phyloP scores from a whole-genome alignment of 768 basidiomycete species.

The Podaxis carcinomalis region DNA sequence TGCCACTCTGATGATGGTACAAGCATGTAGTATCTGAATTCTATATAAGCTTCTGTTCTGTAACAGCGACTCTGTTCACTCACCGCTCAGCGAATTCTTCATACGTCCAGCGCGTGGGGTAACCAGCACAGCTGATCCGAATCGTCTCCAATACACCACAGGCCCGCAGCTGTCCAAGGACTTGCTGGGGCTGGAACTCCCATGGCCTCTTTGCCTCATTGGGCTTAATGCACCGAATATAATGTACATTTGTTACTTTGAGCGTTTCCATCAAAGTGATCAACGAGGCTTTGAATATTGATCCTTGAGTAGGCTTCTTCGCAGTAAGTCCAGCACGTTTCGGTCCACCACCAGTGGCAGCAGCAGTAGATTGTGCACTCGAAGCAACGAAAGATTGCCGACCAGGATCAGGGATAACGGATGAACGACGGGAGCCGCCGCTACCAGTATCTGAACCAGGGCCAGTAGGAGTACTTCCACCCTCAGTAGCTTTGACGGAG shows the following conservation, averaged over 20 bases:
- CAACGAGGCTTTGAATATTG: slow-evolving; percentile 95
- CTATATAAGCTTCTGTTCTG: neutral
- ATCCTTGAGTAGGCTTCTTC: slow-evolving; percentile 96
- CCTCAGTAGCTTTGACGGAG: slow-evolving; percentile 62
- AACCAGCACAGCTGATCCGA: slow-evolving; percentile 97
- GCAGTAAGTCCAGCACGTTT: slow-evolving; percentile 64
- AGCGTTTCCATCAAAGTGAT: slow-evolving; percentile 96
- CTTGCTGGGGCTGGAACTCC: slow-evolving; percentile 96
- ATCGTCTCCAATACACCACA: slow-evolving; percentile 99
- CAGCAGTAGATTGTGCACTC: slow-evolving; percentile 26
- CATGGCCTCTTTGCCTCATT: slow-evolving; percentile 96
- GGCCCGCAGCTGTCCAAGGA: slow-evolving; percentile 89
- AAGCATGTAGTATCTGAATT: slow-evolving; percentile 90
- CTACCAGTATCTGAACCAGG: slow-evolving; percentile 76
- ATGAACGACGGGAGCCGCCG: slow-evolving; percentile 73
- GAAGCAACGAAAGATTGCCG: slow-evolving; percentile 66
- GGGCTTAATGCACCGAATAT: slow-evolving; percentile 99
- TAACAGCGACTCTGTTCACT: slow-evolving; percentile 18
- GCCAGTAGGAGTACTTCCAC: slow-evolving; percentile 69
- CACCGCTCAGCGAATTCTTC: slow-evolving; percentile 98
- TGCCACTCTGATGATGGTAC: slow-evolving; percentile 84
- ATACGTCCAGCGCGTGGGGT: slow-evolving; percentile 97
- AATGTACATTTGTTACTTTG: slow-evolving; percentile 96
- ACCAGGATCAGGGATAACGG: slow-evolving; percentile 85
- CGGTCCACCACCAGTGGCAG: slow-evolving; percentile 34